Percentiles rank a stretch among this genome's conserved stretches.
Evolutionary conservation across 129 eudicot species (phyloP).

Genomic region (Lactuca saligna): DNA sequence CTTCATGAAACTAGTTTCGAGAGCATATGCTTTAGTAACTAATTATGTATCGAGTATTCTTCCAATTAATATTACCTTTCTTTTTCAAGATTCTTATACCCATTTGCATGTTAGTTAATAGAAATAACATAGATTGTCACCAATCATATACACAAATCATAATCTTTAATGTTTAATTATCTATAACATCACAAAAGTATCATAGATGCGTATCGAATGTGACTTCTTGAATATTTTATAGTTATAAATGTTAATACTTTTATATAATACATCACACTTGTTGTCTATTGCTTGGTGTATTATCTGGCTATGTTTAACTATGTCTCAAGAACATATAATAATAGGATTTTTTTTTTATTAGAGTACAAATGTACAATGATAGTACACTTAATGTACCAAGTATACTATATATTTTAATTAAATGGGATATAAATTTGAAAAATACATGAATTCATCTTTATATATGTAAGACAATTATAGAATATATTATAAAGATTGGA

Average conservation of each 20-base stretch:
- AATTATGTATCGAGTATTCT: conserved; percentile 19
- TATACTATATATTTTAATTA: not conserved
- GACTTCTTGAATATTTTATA: not conserved
- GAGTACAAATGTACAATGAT: conserved; percentile 24
- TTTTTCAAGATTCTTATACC: conserved; percentile 35
- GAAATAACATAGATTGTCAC: conserved; percentile 21
- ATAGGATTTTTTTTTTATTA: not conserved
- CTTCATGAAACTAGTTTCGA: conserved; percentile 19
- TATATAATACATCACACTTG: too few relatives aligned
- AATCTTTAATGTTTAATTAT: too few relatives aligned
- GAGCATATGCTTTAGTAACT: conserved; percentile 35
- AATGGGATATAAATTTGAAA: not conserved
- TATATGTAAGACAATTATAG: not conserved
- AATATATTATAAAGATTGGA: not conserved
- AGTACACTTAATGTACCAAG: not conserved
- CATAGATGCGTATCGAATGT: not conserved
- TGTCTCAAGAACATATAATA: not conserved
- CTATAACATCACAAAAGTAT: not conserved
- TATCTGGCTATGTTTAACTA: conserved; percentile 15
- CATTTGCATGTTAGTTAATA: conserved; percentile 23
- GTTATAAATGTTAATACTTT: too few relatives aligned
- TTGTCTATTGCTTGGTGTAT: conserved; percentile 16
- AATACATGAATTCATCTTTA: not conserved
- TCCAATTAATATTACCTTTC: conserved; percentile 9
- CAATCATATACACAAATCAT: not conserved